Percentiles rank a stretch among this genome's conserved stretches.
phyloP scores from a whole-genome alignment of 2,329 filamentous ascomycete species.

The Dactylella cylindrospora region DNA sequence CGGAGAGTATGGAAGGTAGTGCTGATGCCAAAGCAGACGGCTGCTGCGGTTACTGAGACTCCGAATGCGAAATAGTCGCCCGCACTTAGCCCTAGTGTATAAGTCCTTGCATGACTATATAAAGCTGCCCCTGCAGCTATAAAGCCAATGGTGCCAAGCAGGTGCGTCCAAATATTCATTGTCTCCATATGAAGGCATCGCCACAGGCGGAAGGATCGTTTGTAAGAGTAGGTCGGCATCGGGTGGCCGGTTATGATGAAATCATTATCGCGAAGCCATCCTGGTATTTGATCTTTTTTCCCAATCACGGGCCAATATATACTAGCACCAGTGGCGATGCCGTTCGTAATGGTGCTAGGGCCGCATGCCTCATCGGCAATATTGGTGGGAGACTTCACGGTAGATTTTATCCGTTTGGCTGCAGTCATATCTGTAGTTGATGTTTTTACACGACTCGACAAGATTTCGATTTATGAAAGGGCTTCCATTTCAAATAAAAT shows the following conservation, averaged over 20 bases:
- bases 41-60: slow-evolving; percentile 9
- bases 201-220: slow-evolving; percentile 32
- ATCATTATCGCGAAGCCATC: slow-evolving; percentile 49
- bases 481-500: no score
- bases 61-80: slow-evolving; percentile 23
- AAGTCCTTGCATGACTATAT: slow-evolving; percentile 4
- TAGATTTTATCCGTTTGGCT: no score
- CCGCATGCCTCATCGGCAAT: no score
- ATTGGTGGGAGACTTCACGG: no score
- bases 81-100: neutral
- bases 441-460: no score
- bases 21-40: slow-evolving; percentile 44
- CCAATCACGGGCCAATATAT: slow-evolving; percentile 46
- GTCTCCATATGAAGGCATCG: slow-evolving; percentile 18
- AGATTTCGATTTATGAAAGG: no score
- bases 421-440: no score
- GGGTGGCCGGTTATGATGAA: slow-evolving; percentile 44
- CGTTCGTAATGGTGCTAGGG: no score
- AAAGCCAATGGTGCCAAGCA: slow-evolving; percentile 10
- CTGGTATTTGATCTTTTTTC: slow-evolving; percentile 47
- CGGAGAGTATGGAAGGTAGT: slow-evolving; percentile 49
- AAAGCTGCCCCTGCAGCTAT: neutral
- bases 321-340: no score
- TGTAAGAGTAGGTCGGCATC: slow-evolving; percentile 49
- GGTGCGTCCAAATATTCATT: slow-evolving; percentile 21